These are phyloP conservation scores for Leishmania tropica DNA, from an alignment of 208 protist genomes.

Conservation along the genomic window DNA sequence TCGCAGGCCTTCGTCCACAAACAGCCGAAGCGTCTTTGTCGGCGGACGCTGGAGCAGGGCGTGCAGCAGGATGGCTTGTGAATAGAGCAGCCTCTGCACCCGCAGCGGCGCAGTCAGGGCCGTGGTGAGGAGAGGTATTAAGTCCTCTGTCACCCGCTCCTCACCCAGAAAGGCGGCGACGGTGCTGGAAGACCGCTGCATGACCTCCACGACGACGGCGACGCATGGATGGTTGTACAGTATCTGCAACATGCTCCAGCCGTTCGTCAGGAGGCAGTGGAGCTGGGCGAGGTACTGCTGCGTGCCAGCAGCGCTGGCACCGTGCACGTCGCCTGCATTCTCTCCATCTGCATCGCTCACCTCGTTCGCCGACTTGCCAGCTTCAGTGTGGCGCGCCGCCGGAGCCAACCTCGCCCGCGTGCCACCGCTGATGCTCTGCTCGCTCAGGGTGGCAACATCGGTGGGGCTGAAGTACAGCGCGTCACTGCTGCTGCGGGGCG, in stretches of 20 bases:
- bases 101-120: slow-evolving; percentile 41
- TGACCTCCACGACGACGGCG: slow-evolving; percentile 41
- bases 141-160: slow-evolving; percentile 50
- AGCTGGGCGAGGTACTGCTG: slow-evolving; percentile 43
- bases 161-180: slow-evolving; percentile 77
- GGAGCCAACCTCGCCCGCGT: background rate
- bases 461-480: background rate
- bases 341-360: background rate
- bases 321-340: background rate
- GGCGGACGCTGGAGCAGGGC: slow-evolving; percentile 37
- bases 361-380: background rate
- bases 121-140: slow-evolving; percentile 79
- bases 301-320: slow-evolving; percentile 7
- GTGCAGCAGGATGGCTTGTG: slow-evolving; percentile 60
- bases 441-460: background rate
- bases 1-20: slow-evolving; percentile 71
- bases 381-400: background rate
- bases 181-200: slow-evolving; percentile 32
- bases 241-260: slow-evolving; percentile 66
- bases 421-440: background rate
- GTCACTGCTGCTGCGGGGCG: background rate
- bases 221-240: slow-evolving; percentile 48
- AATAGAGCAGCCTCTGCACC: slow-evolving; percentile 59
- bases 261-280: slow-evolving; percentile 45
- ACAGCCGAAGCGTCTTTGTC: slow-evolving; percentile 64